Percentiles rank a stretch among this genome's conserved stretches.
These are phyloP conservation scores for Coemansia furcata DNA, from an alignment of 192 early-diverging fungal species.

Conservation along the genomic window DNA sequence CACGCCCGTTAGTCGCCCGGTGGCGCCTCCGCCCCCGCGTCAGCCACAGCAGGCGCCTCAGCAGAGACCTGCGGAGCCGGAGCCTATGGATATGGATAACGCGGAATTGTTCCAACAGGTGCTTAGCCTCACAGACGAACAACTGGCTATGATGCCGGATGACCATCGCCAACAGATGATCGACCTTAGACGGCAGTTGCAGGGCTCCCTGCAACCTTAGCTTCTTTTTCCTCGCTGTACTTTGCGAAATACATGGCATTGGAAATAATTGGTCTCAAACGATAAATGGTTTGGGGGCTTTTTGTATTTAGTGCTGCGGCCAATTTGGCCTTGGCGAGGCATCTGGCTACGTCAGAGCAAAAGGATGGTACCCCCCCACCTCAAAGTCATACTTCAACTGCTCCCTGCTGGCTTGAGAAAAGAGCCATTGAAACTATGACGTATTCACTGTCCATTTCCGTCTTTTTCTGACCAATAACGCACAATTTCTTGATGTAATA, in stretches of 20 bases:
- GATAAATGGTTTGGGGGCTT: not conserved
- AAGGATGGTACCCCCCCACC: no score
- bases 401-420: not conserved
- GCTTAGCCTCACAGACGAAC: conserved; percentile 74
- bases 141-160: conserved; percentile 74
- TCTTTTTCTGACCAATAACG: no score
- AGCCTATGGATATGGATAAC: conserved; percentile 59
- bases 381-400: not conserved
- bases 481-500: no score
- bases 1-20: not conserved
- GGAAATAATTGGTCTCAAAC: not conserved
- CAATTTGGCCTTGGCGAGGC: not conserved
- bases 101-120: conserved; percentile 77
- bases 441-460: no score
- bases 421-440: not conserved
- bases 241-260: not conserved
- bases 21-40: conserved; percentile 1
- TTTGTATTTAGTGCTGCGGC: not conserved
- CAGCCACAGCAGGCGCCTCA: not conserved
- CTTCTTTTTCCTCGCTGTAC: not conserved
- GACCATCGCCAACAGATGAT: conserved; percentile 74
- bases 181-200: conserved; percentile 52
- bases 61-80: not conserved
- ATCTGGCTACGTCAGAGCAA: not conserved
- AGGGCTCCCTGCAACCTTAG: not conserved